A percentile compares a stretch with the other conserved stretches of the same genome.
phyloP scores from a whole-genome alignment of 129 eudicot genomes.

The Oenanthe sinensis region DNA sequence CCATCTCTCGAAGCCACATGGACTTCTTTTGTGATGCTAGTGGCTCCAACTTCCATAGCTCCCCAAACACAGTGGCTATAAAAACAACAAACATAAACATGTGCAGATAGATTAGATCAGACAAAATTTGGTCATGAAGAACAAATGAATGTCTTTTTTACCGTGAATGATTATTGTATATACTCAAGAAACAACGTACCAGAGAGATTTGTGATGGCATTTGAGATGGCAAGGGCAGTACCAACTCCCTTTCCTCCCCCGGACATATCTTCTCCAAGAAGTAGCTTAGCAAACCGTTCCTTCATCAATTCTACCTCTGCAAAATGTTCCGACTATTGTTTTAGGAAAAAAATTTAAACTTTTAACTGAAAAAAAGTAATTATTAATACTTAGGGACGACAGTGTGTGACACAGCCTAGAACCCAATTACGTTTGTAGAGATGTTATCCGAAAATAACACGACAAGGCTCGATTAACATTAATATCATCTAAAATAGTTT shows the following conservation, averaged over 20 bases:
- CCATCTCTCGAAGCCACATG: conserved; percentile 75
- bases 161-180: background rate
- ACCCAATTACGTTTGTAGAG: background rate
- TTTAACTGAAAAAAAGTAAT: background rate
- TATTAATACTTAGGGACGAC: background rate
- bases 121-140: background rate
- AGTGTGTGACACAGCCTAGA: background rate
- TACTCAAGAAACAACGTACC: conserved; percentile 31
- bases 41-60: conserved; percentile 76
- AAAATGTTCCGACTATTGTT: background rate
- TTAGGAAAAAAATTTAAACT: background rate
- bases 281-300: conserved; percentile 58
- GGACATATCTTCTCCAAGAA: conserved; percentile 37
- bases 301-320: conserved; percentile 64
- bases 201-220: conserved; percentile 73
- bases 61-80: conserved; percentile 69
- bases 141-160: background rate
- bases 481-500: background rate
- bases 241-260: conserved; percentile 3
- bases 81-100: conserved; percentile 7
- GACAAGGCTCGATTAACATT: background rate
- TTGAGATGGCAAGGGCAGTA: conserved; percentile 73
- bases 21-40: conserved; percentile 40
- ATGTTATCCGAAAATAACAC: background rate
- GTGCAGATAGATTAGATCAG: background rate